Percentiles rank a stretch among this genome's conserved stretches.
phyloP scores from a whole-genome alignment of 352 stramenopile species.

The Phytophthora pisi region DNA sequence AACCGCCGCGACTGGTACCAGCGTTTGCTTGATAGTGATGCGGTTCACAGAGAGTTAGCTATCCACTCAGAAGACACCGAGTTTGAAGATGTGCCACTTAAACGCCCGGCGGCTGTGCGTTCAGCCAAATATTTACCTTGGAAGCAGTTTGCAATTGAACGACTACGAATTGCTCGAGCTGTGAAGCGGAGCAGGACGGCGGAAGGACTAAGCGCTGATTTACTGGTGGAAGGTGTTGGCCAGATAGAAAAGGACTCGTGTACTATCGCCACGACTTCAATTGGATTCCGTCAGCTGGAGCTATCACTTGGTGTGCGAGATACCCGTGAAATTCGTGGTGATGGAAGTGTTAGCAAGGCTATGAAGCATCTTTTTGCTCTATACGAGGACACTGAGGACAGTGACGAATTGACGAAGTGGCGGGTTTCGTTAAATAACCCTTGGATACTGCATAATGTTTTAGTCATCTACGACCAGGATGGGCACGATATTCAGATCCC shows the following conservation, averaged over 20 bases:
- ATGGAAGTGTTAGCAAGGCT: not conserved
- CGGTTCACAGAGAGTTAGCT: constrained; percentile 13
- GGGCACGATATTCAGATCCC: constrained; percentile 18
- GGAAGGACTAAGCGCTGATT: constrained; percentile 18
- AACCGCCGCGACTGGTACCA: constrained; percentile 13
- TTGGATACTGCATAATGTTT: constrained; percentile 14
- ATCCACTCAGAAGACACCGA: not conserved
- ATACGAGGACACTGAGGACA: not conserved
- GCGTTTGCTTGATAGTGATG: constrained; percentile 16
- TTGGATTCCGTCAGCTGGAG: constrained; percentile 41
- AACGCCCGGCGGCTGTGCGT: constrained; percentile 20
- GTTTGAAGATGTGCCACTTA: constrained; percentile 10
- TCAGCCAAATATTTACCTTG: constrained; percentile 59
- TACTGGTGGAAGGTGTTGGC: not conserved
- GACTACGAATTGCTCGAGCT: constrained; percentile 44
- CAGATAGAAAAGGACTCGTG: constrained; percentile 30
- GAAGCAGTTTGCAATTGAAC: constrained; percentile 62
- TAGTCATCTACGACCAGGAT: constrained; percentile 15
- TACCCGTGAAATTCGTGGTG: constrained; percentile 9
- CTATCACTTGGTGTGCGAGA: constrained; percentile 26
- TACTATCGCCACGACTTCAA: constrained; percentile 27
- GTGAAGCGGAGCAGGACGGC: constrained; percentile 27
- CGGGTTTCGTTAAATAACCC: constrained; percentile 23
- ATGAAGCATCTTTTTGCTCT: constrained; percentile 25
- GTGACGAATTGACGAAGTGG: constrained; percentile 3